Evolutionary conservation across 495 filamentous ascomycete species (phyloP).

Genomic region (Penicillium mononematosum): DNA sequence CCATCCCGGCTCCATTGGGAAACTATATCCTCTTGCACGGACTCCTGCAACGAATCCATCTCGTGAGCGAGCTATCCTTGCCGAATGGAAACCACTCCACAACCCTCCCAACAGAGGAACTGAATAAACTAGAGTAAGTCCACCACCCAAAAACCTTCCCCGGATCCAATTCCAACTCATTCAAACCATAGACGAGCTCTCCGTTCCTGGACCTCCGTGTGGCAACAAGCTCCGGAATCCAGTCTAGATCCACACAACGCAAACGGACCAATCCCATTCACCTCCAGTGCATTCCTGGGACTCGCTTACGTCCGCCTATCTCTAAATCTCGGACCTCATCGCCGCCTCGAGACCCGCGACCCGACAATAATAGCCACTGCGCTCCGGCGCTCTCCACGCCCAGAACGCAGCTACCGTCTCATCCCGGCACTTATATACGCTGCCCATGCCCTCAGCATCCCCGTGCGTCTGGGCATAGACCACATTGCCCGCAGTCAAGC

Average conservation of each 20-base stretch:
- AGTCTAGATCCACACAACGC: slow-evolving; percentile 43
- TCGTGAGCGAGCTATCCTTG: slow-evolving; percentile 41
- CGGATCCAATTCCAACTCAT: background rate
- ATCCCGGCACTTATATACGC: slow-evolving; percentile 42
- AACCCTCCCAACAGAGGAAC: slow-evolving; percentile 36
- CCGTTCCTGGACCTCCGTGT: slow-evolving; percentile 41
- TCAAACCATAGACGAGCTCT: slow-evolving; percentile 31
- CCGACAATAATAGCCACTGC: slow-evolving; percentile 35
- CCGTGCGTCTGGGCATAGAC: slow-evolving; percentile 41
- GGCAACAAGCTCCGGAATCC: slow-evolving; percentile 45
- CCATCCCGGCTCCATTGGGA: slow-evolving; percentile 39
- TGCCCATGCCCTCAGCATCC: slow-evolving; percentile 42
- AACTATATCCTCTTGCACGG: slow-evolving; percentile 44
- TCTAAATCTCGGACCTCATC: slow-evolving; percentile 37
- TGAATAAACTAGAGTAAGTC: slow-evolving; percentile 41
- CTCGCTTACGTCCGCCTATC: slow-evolving; percentile 43
- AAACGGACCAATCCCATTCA: slow-evolving; percentile 44
- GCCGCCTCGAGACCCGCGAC: slow-evolving; percentile 40
- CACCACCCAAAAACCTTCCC: background rate
- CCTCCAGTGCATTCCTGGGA: slow-evolving; percentile 39
- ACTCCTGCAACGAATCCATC: slow-evolving; percentile 41
- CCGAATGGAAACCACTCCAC: slow-evolving; percentile 36
- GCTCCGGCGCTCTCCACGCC: slow-evolving; percentile 33
- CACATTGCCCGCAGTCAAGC: slow-evolving; percentile 47
- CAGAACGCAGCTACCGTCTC: slow-evolving; percentile 38